phyloP scores from a whole-genome alignment of 139 green algal genomes.

The Chlamydomonas eustigma region DNA sequence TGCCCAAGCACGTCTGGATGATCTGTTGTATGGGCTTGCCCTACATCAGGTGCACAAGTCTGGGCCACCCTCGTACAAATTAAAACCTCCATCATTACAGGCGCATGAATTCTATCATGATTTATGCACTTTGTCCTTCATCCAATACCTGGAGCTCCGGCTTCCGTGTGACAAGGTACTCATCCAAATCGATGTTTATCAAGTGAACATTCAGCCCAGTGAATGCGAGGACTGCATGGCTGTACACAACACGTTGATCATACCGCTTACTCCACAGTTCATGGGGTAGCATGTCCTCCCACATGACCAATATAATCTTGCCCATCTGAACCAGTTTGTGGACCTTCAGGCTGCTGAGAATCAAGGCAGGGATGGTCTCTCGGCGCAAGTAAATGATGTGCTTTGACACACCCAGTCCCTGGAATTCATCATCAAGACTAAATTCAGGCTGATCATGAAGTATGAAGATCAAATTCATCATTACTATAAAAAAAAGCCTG shows the following conservation, averaged over 20 bases:
- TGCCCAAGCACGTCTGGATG: no score
- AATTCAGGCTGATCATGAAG: no score
- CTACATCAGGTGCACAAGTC: no score
- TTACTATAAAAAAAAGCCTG: no score
- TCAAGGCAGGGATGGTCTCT: background rate
- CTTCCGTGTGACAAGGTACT: conserved; percentile 18
- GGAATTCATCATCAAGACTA: no score
- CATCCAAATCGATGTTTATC: conserved; percentile 17
- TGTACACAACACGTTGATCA: conserved; percentile 17
- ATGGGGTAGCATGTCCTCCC: conserved; percentile 5
- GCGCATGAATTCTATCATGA: no score
- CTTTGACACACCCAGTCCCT: conserved; percentile 20
- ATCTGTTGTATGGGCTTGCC: no score
- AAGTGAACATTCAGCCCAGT: conserved; percentile 7
- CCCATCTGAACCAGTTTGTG: background rate
- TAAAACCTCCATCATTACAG: no score
- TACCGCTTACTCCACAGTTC: conserved; percentile 9
- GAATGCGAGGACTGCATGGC: conserved; percentile 17
- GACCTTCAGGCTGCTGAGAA: conserved; percentile 5
- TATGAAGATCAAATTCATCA: no score
- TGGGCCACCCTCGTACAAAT: no score
- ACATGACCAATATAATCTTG: conserved; percentile 13
- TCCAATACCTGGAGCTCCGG: conserved; percentile 18
- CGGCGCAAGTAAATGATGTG: conserved; percentile 24
- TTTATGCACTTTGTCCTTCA: no score